These are phyloP conservation scores for button mushroom (Agaricus bisporus) DNA, from an alignment of 768 basidiomycete genomes.

Conservation along the genomic window DNA sequence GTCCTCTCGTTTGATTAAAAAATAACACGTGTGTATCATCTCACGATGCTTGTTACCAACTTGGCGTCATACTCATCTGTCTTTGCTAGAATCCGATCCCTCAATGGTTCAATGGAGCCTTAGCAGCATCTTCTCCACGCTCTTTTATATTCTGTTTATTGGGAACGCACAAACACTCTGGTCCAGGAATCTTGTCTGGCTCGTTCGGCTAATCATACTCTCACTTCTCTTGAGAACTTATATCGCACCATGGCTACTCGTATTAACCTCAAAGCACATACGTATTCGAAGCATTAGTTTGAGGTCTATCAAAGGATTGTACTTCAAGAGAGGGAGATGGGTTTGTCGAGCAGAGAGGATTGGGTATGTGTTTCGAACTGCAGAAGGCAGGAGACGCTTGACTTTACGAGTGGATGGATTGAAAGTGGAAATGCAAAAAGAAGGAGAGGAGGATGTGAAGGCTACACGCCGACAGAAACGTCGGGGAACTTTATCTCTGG, in stretches of 20 bases:
- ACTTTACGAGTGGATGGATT: conserved; percentile 59
- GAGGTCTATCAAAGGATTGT: conserved; percentile 73
- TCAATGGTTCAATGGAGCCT: conserved; percentile 8
- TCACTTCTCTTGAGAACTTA: conserved; percentile 60
- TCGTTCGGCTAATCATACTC: conserved; percentile 44
- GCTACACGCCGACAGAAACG: conserved; percentile 18
- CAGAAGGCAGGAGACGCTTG: conserved; percentile 48
- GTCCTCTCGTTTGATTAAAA: no score
- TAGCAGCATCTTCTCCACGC: background rate
- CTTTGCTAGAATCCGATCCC: background rate
- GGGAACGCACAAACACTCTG: conserved; percentile 25
- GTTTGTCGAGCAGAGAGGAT: conserved; percentile 67
- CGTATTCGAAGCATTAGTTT: conserved; percentile 70
- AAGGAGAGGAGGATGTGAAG: conserved; percentile 15
- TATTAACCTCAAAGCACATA: conserved; percentile 54
- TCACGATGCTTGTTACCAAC: background rate
- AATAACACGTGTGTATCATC: no score
- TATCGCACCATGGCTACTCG: conserved; percentile 58
- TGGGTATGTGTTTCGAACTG: conserved; percentile 48
- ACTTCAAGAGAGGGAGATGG: conserved; percentile 48
- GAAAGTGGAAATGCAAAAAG: conserved; percentile 41
- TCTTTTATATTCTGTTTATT: conserved; percentile 22
- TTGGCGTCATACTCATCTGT: background rate
- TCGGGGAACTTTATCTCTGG: conserved; percentile 39
- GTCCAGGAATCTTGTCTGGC: conserved; percentile 43